A percentile compares a stretch with the other conserved stretches of the same genome.
Evolutionary conservation across 106 monocot species (phyloP).

Genomic region (Allium fistulosum): DNA sequence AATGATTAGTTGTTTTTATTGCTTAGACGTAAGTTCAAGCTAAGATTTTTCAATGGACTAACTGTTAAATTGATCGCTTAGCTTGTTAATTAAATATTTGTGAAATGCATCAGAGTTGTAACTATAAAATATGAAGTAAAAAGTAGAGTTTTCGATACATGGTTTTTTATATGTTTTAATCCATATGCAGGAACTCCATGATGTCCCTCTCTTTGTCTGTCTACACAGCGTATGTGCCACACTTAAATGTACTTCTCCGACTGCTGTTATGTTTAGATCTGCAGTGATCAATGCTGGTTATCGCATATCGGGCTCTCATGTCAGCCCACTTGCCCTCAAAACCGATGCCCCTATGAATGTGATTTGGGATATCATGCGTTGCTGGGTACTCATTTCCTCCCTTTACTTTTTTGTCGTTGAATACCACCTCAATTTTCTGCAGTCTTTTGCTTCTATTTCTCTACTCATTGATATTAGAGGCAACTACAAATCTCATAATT

Average conservation of each 20-base stretch:
- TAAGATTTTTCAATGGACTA: not conserved
- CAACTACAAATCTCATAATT: too few relatives aligned
- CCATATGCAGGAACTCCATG: slow-evolving; percentile 63
- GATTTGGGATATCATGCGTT: slow-evolving; percentile 97
- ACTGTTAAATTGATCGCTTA: too few relatives aligned
- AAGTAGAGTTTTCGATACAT: too few relatives aligned
- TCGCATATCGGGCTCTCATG: slow-evolving; percentile 75
- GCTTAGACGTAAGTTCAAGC: not conserved
- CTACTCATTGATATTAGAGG: too few relatives aligned
- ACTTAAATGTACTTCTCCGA: slow-evolving; percentile 85
- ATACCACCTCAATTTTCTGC: not conserved
- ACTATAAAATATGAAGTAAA: too few relatives aligned
- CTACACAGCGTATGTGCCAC: slow-evolving; percentile 76
- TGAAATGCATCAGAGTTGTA: too few relatives aligned
- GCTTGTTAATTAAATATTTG: too few relatives aligned
- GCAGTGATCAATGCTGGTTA: slow-evolving; percentile 91
- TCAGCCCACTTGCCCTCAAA: slow-evolving; percentile 80
- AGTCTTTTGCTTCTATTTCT: slow-evolving; percentile 1
- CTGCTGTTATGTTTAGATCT: slow-evolving; percentile 76
- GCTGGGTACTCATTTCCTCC: slow-evolving; percentile 44
- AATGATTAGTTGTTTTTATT: not conserved
- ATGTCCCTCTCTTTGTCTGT: slow-evolving; percentile 76
- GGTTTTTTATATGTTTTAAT: not conserved
- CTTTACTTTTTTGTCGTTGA: not conserved
- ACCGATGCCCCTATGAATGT: slow-evolving; percentile 83